Percentiles rank a stretch among this genome's conserved stretches.
phyloP scores from a whole-genome alignment of 1,139 yeast genomes.

The Magnusiomyces ingens region DNA sequence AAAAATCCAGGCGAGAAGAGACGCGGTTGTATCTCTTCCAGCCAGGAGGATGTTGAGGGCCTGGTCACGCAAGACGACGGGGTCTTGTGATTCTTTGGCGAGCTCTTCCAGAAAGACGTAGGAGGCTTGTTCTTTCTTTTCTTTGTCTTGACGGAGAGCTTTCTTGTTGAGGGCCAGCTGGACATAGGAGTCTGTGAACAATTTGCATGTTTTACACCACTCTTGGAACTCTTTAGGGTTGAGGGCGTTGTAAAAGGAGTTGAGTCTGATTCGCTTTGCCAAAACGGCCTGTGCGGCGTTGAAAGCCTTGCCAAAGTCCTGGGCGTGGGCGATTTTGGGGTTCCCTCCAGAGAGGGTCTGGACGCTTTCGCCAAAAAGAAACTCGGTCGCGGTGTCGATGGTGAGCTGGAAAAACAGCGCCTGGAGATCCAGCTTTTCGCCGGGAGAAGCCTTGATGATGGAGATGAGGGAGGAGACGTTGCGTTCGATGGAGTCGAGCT shows the following conservation, averaged over 20 bases:
- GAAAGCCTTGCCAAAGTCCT: constrained; percentile 37
- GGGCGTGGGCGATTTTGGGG: constrained; percentile 23
- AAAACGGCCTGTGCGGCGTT: constrained; percentile 35
- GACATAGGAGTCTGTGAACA: constrained; percentile 6
- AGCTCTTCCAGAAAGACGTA: constrained; percentile 41
- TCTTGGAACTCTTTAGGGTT: constrained; percentile 30
- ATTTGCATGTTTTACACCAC: constrained; percentile 2
- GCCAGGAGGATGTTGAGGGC: constrained; percentile 41
- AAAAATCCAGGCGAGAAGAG: constrained; percentile 38
- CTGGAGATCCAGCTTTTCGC: constrained; percentile 40
- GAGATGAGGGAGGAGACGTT: constrained; percentile 28
- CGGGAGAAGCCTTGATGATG: constrained; percentile 32
- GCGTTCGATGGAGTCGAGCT: constrained; percentile 41
- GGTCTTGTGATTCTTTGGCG: constrained; percentile 40
- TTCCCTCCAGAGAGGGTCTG: constrained; percentile 33
- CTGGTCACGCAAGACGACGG: constrained; percentile 38
- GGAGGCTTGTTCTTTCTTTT: constrained; percentile 25
- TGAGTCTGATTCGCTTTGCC: constrained; percentile 34
- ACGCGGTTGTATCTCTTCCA: constrained; percentile 45
- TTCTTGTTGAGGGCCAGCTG: constrained; percentile 18
- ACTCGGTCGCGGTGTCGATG: constrained; percentile 45
- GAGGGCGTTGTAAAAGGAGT: constrained; percentile 32
- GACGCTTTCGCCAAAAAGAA: constrained; percentile 43
- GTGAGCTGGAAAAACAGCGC: constrained; percentile 41
- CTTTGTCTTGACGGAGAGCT: constrained; percentile 34